These are phyloP conservation scores for Linnemannia zychae DNA, from an alignment of 192 early-diverging fungal species.

Conservation along the genomic window DNA sequence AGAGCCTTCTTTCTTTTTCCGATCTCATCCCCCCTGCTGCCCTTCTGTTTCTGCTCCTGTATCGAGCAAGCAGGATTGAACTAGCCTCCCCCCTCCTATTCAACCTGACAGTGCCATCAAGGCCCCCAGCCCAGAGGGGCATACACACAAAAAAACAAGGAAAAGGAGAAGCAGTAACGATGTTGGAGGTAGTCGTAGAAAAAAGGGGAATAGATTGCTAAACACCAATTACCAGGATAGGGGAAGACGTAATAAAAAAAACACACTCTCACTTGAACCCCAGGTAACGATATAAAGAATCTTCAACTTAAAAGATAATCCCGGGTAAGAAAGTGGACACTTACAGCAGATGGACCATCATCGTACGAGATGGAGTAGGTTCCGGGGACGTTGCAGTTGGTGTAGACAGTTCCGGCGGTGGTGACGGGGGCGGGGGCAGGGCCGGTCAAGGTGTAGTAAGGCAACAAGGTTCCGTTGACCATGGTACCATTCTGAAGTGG, in stretches of 20 bases:
- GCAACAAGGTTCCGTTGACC: constrained; percentile 51
- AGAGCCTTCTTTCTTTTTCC: background rate
- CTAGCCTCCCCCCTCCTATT: no score
- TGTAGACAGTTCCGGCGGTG: constrained; percentile 42
- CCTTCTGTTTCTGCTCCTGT: no score
- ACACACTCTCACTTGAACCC: background rate
- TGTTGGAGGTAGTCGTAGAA: no score
- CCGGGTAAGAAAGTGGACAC: background rate
- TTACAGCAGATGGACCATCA: constrained; percentile 53
- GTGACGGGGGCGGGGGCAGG: constrained; percentile 25
- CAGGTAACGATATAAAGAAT: background rate
- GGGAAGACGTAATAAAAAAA: background rate
- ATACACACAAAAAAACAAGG: no score
- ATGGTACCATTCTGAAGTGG: constrained; percentile 40
- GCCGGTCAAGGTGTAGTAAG: constrained; percentile 43
- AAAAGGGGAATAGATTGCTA: background rate
- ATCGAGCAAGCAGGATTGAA: no score
- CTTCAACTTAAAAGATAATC: no score
- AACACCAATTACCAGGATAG: background rate
- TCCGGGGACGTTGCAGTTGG: constrained; percentile 36
- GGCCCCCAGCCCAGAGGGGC: no score
- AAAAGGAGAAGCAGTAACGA: no score
- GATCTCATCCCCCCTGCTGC: background rate
- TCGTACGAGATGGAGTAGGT: constrained; percentile 54
- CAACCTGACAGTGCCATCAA: no score